A percentile compares a stretch with the other conserved stretches of the same genome.
Conservation (phyloP, 768 basidiomycete species). For the Butyriboletus loyo region DNA sequence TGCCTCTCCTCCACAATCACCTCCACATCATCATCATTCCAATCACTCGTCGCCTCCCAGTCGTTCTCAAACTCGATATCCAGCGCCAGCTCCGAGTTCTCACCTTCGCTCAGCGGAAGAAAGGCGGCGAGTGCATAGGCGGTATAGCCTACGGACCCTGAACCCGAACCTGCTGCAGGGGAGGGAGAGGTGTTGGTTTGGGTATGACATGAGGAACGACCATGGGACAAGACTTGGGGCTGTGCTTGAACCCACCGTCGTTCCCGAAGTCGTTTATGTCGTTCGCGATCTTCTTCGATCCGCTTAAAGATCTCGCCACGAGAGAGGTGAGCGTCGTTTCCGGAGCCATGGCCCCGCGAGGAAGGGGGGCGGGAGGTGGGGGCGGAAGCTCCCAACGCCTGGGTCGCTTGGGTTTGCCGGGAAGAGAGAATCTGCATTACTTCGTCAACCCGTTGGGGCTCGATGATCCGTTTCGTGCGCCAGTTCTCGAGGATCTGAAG, state of each 20-base stretch:
- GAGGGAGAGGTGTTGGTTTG: conserved; percentile 7
- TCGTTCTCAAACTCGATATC: conserved; percentile 88
- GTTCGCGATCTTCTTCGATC: conserved; percentile 89
- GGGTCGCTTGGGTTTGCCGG: conserved; percentile 35
- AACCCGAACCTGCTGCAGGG: not conserved
- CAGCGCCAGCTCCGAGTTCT: conserved; percentile 49
- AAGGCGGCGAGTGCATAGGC: conserved; percentile 23
- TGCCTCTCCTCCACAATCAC: conserved; percentile 66
- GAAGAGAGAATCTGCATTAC: conserved; percentile 54
- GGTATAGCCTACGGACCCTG: not conserved
- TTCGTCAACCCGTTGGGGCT: conserved; percentile 74
- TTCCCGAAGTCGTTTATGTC: conserved; percentile 88
- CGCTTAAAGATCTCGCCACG: conserved; percentile 72
- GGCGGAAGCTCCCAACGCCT: conserved; percentile 17
- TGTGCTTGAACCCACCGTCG: conserved; percentile 88
- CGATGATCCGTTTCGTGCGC: conserved; percentile 80
- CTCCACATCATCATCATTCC: conserved; percentile 88
- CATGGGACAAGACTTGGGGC: conserved; percentile 35
- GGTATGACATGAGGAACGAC: not conserved
- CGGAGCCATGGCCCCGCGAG: not conserved
- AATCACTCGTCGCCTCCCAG: conserved; percentile 87
- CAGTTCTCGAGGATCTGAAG: conserved; percentile 81
- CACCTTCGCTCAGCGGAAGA: conserved; percentile 40
- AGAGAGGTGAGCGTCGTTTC: conserved; percentile 37
- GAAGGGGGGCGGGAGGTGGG: conserved; percentile 12